These are phyloP conservation scores for Iberis pinnata DNA, from an alignment of 345 rosid species.

Conservation along the genomic window DNA sequence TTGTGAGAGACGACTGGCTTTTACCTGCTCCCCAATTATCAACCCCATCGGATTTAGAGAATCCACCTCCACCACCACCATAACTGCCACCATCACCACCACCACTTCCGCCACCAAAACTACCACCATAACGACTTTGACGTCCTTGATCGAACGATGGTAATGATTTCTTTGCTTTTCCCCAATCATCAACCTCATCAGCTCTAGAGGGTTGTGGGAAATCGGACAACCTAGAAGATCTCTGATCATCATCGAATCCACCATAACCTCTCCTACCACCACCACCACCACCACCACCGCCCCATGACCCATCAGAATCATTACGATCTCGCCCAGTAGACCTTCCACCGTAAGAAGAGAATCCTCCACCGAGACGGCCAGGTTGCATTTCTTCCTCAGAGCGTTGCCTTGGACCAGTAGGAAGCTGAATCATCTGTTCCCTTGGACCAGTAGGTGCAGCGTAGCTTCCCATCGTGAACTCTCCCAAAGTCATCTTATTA, in stretches of 20 bases:
- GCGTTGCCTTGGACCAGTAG: constrained; percentile 80
- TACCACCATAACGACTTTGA: constrained; percentile 44
- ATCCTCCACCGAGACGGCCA: constrained; percentile 73
- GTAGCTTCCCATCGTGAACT: constrained; percentile 35
- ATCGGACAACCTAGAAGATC: too few species aligned
- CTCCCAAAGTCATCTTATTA: constrained; percentile 45
- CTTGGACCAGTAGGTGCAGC: constrained; percentile 38
- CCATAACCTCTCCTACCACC: constrained; percentile 44
- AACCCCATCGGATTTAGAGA: constrained; percentile 76
- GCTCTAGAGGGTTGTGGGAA: constrained; percentile 86
- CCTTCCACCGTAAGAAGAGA: constrained; percentile 44
- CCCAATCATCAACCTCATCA: constrained; percentile 92
- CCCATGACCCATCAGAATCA: constrained; percentile 46
- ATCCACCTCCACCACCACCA: constrained; percentile 35
- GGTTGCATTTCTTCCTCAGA: constrained; percentile 73
- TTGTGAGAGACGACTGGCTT: constrained; percentile 35
- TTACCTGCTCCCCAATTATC: constrained; percentile 75
- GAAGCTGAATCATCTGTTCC: constrained; percentile 68
- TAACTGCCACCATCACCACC: constrained; percentile 13
- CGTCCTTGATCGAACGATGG: constrained; percentile 53
- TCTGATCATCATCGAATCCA: constrained; percentile 67
- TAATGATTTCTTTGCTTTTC: constrained; percentile 45
- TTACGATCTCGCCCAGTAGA: constrained; percentile 42
- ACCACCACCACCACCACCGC: constrained; percentile 35
- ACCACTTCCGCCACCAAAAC: constrained; percentile 7